A percentile compares a stretch with the other conserved stretches of the same genome.
Conservation (phyloP, 1,284 basidiomycete genomes). For the Sanghuangporus baumii region DNA sequence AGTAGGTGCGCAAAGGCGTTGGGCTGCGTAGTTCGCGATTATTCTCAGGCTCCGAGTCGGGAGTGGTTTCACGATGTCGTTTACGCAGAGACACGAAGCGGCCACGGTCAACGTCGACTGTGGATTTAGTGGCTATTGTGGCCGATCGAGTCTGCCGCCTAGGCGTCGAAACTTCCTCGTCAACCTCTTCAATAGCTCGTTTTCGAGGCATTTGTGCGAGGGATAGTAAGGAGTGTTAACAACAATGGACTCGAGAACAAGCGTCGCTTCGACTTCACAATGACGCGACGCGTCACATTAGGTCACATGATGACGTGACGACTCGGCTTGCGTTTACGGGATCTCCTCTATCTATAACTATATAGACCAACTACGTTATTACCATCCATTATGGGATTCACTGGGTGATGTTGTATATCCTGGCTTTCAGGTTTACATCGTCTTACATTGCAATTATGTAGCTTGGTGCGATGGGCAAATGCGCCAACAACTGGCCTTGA, state of each 20-base stretch:
- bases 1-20: neutral
- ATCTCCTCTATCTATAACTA: too few relatives aligned
- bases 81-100: neutral
- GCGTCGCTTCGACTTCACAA: neutral
- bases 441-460: slow-evolving; percentile 24
- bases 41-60: neutral
- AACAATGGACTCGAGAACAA: neutral
- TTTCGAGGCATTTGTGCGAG: slow-evolving; percentile 37
- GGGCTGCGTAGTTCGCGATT: neutral
- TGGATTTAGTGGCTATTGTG: neutral
- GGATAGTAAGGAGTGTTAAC: slow-evolving; percentile 15
- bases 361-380: slow-evolving; percentile 7
- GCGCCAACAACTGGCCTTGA: slow-evolving; percentile 65
- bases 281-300: slow-evolving; percentile 18
- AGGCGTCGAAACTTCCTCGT: slow-evolving; percentile 16
- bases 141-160: slow-evolving; percentile 24
- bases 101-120: neutral
- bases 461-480: slow-evolving; percentile 74
- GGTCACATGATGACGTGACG: neutral
- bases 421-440: slow-evolving; percentile 15
- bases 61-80: neutral
- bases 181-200: slow-evolving; percentile 36
- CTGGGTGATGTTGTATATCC: slow-evolving; percentile 38
- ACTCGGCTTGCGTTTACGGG: neutral
- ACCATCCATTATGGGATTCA: slow-evolving; percentile 50